Base-by-base conservation (phyloP, 306 rosid genomes). In the Canavalia gladiata region DNA sequence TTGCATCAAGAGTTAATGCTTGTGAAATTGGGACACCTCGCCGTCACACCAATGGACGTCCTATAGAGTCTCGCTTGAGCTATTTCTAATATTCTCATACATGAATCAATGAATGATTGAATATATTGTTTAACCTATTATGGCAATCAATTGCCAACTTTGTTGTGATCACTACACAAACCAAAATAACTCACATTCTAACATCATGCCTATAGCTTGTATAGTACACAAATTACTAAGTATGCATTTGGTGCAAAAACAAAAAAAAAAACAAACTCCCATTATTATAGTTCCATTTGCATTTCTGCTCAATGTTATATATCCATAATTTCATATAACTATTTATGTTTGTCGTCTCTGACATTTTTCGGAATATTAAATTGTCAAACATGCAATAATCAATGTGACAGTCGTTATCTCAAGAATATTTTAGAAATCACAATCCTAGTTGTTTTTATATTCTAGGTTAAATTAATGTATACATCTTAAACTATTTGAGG, bases 11-110 rank as follows among this genome's bases (percentile, higher is more conserved):
- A 50, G 99, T 95, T 1, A 95, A 95, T 51, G 98, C 99, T 68
- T 95, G 99, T 2, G 99, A 95, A 80, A 95, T 95, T 6, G 99
- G 98, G 12, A 84, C 90, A 54, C 96, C 99, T n/a, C 97, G 99
- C 2, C 89, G 99, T 56, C 92, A 90, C 81, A 90, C 93, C 82
- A 85, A 75, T 59, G 76, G 70, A 7, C 95, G 94, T 8, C 82
- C 84, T 28, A 63, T 84, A 4, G 97, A 91, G 41, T 80, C 89
- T 64, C 91, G 97, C 82, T 52, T 87, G 85, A 92, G 92, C 91
- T 93, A 87, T 39, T 91, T 84, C 86, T 90, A 81, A 91, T 84
- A 58, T 58, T 76, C 39, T 13, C 37, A 74, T 59, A 30, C 67
- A 57, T 30, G 41, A 60, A 57, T 50, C 6, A 55, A 60, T 77